Evolutionary conservation across 352 stramenopile species (phyloP).

Genomic region (Globisporangium recalcitrans): DNA sequence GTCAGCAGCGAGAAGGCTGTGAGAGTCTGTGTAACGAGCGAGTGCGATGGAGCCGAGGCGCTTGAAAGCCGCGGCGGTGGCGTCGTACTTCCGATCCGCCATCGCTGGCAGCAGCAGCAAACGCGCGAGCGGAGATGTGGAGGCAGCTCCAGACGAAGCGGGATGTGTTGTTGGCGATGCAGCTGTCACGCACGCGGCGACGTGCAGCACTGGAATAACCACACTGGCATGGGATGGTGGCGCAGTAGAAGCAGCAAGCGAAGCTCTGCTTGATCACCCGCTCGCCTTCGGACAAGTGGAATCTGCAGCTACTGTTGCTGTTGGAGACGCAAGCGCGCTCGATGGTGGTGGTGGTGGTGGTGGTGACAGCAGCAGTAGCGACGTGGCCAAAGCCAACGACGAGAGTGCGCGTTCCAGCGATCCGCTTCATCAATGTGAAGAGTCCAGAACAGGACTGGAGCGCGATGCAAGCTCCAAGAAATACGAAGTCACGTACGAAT

Average conservation of each 20-base stretch:
- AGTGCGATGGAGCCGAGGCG: constrained; percentile 12
- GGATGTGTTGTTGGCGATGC: background rate
- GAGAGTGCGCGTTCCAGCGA: background rate
- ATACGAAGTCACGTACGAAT: constrained; percentile 8
- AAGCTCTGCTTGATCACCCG: background rate
- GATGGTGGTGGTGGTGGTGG: too few species aligned
- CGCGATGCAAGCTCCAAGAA: background rate
- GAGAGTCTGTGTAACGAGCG: too few species aligned
- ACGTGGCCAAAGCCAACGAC: too few species aligned
- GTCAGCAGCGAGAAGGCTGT: background rate
- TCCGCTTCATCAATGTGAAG: background rate
- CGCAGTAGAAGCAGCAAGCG: background rate
- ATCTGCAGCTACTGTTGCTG: background rate
- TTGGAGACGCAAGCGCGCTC: background rate
- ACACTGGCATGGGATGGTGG: background rate
- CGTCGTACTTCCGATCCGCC: constrained; percentile 38
- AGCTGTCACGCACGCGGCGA: background rate
- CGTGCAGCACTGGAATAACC: background rate
- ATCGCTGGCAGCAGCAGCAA: constrained; percentile 25
- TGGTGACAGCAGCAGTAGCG: background rate
- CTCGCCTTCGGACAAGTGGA: background rate
- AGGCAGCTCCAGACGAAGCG: constrained; percentile 3
- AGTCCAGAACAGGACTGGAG: background rate
- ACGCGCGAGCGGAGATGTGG: background rate
- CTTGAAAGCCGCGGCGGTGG: constrained; percentile 23